Evolutionary conservation across 495 filamentous ascomycete genomes (phyloP), one percentile per base, ranked within the genome.

Genomic region (Sporormia fimetaria): DNA sequence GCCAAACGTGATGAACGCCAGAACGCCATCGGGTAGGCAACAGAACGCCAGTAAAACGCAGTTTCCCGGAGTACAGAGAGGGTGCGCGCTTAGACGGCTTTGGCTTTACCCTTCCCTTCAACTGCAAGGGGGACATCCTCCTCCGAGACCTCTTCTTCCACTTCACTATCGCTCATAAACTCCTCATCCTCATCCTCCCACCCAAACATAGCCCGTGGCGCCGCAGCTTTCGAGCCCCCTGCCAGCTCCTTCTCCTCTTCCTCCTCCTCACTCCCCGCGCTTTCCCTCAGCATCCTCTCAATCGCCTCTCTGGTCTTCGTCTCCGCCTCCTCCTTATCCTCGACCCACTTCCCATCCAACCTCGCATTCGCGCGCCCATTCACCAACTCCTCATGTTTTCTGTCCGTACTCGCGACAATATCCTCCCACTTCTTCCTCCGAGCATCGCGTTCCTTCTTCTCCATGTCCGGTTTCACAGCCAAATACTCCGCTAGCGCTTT

Each of bases 381-480:
- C 59, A 67, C 76, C 26, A 94, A 66, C 60, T 92, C 82, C 34
- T 87, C 81, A 52, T 88, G 76, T 45, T 74, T 78, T 37, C 74
- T 70, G 55, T 95, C 88, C 1, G 87, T 78, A 35, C 76, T 66
- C 15, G 85, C 84, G 24, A 94, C 78, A 20, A 95, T 77, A 42
- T 83, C 70, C 59, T 88, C 74, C 83, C 86, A 94, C 31, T 85
- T 61, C 58, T 78, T 73, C 31, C 78, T 67, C 29, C 84, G 72
- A 59, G 80, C 80, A 56, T 92, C 87, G 43, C 86, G 85, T 57
- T 94, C 88, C 55, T 80, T 81, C 52, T 77, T 75, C 41, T 94
- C 90, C 87, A 95, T 94, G 41, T 94, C 90, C 0, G 92, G 90
- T 57, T 96, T 95, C 38, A 90, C 77, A 9, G 90, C 87, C 1